These are phyloP conservation scores for Cercospora sp. DNA, from an alignment of 2,329 filamentous ascomycete species.

Conservation along the genomic window DNA sequence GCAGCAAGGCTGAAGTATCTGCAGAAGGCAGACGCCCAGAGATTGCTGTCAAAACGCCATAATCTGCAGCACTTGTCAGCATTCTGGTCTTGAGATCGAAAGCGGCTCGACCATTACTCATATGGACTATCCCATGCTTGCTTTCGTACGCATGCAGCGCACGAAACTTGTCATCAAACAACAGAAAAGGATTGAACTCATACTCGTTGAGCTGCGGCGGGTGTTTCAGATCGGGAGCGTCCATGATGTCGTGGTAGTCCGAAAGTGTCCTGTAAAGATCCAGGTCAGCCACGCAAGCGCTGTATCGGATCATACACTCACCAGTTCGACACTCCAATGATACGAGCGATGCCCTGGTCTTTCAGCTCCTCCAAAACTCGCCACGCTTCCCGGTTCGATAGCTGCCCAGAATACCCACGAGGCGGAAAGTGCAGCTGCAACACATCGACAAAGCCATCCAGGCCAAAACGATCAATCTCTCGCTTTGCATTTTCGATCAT, in stretches of 20 bases:
- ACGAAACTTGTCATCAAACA: neutral
- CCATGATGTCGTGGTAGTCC: neutral
- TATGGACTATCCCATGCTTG: neutral
- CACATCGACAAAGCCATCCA: neutral
- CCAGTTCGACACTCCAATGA: neutral
- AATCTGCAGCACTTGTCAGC: neutral
- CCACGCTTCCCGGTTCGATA: neutral
- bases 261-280: neutral
- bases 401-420: neutral
- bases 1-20: neutral
- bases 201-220: neutral
- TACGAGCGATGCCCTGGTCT: neutral
- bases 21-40: neutral
- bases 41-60: neutral
- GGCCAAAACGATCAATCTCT: neutral
- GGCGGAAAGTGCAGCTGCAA: neutral
- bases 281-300: neutral
- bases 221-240: neutral
- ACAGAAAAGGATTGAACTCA: neutral
- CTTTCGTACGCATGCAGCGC: neutral
- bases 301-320: neutral
- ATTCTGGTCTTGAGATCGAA: neutral
- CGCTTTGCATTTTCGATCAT: neutral
- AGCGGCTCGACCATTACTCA: neutral
- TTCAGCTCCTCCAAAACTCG: neutral